Percentiles rank a stretch among this genome's conserved stretches.
Conservation (phyloP, 2,329 filamentous ascomycete species). For the Lachnellula hyalina region DNA sequence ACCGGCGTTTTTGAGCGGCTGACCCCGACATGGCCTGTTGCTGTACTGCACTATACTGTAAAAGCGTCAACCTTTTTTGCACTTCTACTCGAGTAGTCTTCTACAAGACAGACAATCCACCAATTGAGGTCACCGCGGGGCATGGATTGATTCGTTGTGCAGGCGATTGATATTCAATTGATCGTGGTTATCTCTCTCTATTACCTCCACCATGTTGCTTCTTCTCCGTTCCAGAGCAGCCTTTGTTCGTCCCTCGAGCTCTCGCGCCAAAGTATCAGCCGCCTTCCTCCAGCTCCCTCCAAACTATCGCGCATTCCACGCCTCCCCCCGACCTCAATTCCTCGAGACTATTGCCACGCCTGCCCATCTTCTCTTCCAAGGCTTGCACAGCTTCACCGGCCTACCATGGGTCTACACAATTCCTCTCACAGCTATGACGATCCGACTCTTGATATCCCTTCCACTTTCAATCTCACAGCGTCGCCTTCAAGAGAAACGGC, state of each 20-base stretch:
- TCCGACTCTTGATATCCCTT: constrained; percentile 43
- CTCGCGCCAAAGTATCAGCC: not conserved
- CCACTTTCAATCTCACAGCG: constrained; percentile 42
- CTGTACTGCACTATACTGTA: no score
- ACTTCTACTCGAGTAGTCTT: not conserved
- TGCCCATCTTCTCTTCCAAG: constrained; percentile 41
- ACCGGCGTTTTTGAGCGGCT: not conserved
- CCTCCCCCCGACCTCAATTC: constrained; percentile 37
- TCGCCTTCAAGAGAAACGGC: constrained; percentile 35
- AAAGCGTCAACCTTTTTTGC: no score
- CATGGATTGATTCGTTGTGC: not conserved
- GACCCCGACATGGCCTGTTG: not conserved
- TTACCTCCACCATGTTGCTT: not conserved
- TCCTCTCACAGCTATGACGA: constrained; percentile 47
- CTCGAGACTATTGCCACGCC: constrained; percentile 38
- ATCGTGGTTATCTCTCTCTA: not conserved
- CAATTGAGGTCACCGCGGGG: not conserved
- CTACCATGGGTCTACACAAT: constrained; percentile 51
- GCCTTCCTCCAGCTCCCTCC: constrained; percentile 22
- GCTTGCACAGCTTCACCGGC: constrained; percentile 43
- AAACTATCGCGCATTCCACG: constrained; percentile 43
- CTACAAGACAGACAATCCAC: not conserved
- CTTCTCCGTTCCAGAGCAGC: not conserved
- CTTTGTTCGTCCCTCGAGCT: not conserved
- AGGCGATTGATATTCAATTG: not conserved